phyloP scores from a whole-genome alignment of 148 eudicot genomes.

The Selenicereus undatus region DNA sequence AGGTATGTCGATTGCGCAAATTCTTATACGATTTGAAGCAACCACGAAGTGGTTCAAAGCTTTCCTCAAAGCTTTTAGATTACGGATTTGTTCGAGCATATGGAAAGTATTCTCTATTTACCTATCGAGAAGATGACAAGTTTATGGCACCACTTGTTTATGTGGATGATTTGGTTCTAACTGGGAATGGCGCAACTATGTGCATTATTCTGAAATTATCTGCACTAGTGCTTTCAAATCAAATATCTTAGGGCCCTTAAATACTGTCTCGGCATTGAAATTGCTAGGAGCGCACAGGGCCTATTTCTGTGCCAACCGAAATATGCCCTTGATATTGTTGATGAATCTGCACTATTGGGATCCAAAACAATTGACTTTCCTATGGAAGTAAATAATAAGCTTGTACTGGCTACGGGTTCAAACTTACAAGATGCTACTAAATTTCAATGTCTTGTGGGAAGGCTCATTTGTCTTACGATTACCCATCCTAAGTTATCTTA shows the following conservation, averaged over 20 bases:
- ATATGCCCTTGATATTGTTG: not conserved
- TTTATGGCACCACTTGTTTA: not conserved
- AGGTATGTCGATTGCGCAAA: not conserved
- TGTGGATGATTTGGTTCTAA: too few relatives aligned
- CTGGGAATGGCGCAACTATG: not conserved
- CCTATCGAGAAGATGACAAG: not conserved
- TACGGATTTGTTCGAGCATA: not conserved
- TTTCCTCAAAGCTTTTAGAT: not conserved
- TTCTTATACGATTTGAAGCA: not conserved
- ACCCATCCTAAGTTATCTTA: not conserved
- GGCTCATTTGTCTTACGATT: not conserved
- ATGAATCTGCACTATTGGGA: not conserved
- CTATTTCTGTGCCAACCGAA: not conserved
- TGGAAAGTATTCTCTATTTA: too few relatives aligned
- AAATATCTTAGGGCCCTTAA: too few relatives aligned
- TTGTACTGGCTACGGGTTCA: not conserved
- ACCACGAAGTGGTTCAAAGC: not conserved
- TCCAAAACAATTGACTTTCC: not conserved
- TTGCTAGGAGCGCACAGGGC: not conserved
- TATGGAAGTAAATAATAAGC: not conserved
- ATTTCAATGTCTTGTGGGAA: not conserved
- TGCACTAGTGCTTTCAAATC: not conserved
- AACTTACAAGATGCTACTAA: not conserved
- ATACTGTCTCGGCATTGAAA: not conserved
- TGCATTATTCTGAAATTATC: too few relatives aligned